Conservation (phyloP, 176 grass and related monocot species). For the Zoysia japonica region DNA sequence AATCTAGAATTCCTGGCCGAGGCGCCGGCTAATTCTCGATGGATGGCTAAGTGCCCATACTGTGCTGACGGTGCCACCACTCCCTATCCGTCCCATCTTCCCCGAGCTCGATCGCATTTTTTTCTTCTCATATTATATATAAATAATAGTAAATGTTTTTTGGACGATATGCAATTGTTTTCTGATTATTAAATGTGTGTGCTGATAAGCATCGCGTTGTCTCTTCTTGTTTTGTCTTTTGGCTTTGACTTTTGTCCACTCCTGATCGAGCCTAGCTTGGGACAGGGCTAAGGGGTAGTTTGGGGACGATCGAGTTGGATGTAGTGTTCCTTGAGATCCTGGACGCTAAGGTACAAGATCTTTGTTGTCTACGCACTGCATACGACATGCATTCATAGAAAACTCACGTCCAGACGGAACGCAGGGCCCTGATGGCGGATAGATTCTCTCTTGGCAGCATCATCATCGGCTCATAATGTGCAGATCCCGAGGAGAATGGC, state of each 20-base stretch:
- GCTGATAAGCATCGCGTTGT: not conserved
- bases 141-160: not conserved
- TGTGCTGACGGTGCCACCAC: not conserved
- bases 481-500: constrained; percentile 6
- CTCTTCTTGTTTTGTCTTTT: constrained; percentile 4
- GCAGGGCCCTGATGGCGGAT: constrained; percentile 4
- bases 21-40: constrained; percentile 14
- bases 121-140: not conserved
- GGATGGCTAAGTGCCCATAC: constrained; percentile 39
- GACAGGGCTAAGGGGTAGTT: constrained; percentile 5
- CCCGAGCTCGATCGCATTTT: not conserved
- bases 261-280: not conserved
- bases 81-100: not conserved
- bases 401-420: constrained; percentile 30
- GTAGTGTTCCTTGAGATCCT: constrained; percentile 27
- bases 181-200: not conserved
- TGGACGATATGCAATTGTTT: not conserved
- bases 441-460: constrained; percentile 40
- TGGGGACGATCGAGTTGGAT: constrained; percentile 19
- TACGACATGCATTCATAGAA: too few species aligned
- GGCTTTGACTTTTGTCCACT: constrained; percentile 2
- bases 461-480: not conserved
- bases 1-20: constrained; percentile 35
- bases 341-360: constrained; percentile 36
- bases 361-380: not conserved